phyloP scores from a whole-genome alignment of 345 rosid genomes.

The Rhodamnia rubescens region DNA sequence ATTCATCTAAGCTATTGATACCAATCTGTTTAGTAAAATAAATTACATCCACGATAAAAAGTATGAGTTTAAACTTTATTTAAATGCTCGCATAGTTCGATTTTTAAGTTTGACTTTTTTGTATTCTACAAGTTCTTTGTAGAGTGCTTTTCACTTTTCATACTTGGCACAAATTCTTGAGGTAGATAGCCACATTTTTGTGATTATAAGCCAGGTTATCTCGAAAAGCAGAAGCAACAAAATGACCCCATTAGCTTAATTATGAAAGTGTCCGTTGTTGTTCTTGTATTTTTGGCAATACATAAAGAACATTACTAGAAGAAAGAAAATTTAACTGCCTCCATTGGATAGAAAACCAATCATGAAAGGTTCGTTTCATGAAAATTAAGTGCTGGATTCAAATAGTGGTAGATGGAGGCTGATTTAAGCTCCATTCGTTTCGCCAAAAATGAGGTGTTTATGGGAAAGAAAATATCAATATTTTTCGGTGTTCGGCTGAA shows the following conservation, averaged over 20 bases:
- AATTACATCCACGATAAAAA: background rate
- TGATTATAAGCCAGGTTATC: background rate
- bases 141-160: background rate
- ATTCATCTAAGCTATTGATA: background rate
- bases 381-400: background rate
- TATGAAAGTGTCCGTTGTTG: too few species aligned
- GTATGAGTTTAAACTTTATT: background rate
- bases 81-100: background rate
- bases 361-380: background rate
- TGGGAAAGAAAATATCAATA: too few species aligned
- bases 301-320: too few species aligned
- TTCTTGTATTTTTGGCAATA: too few species aligned
- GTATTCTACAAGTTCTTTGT: background rate
- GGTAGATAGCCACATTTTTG: background rate
- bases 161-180: background rate
- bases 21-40: background rate
- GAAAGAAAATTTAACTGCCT: too few species aligned
- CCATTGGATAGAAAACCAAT: background rate
- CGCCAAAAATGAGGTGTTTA: too few species aligned
- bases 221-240: too few species aligned
- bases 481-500: too few species aligned
- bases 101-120: background rate
- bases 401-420: background rate
- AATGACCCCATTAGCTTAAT: too few species aligned
- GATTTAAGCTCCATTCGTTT: background rate